These are phyloP conservation scores for Chamaecrista fasciculata DNA, from an alignment of 306 rosid species.

Conservation along the genomic window DNA sequence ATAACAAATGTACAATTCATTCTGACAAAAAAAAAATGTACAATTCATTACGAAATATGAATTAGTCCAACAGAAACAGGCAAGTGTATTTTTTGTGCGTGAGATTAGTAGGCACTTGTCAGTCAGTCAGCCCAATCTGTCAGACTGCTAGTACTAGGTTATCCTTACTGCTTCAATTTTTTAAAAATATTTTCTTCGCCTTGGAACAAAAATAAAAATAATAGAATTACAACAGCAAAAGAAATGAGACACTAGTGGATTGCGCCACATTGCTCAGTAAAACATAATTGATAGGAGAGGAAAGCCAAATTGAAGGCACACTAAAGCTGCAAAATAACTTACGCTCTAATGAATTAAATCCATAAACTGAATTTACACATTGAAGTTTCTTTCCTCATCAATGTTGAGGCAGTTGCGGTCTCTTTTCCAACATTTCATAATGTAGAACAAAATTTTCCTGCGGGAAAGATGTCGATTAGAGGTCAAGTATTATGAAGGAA, in stretches of 20 bases:
- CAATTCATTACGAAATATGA: too few relatives aligned
- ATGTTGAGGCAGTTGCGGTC: conserved; percentile 69
- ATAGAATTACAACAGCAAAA: not conserved
- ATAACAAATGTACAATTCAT: too few relatives aligned
- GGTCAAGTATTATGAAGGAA: not conserved
- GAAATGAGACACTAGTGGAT: not conserved
- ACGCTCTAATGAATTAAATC: conserved; percentile 33
- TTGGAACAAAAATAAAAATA: not conserved
- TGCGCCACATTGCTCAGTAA: conserved; percentile 27
- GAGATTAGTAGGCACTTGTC: not conserved
- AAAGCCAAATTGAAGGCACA: conserved; percentile 29
- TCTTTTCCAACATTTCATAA: conserved; percentile 81
- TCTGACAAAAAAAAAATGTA: too few relatives aligned
- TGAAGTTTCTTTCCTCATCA: conserved; percentile 34
- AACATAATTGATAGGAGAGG: conserved; percentile 24
- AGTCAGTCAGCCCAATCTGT: conserved; percentile 21
- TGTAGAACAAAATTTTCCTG: conserved; percentile 88
- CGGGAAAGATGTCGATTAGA: conserved; percentile 32
- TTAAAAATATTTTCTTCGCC: not conserved
- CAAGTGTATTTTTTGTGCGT: conserved; percentile 18
- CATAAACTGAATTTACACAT: conserved; percentile 48
- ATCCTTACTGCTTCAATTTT: not conserved
- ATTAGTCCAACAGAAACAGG: too few relatives aligned
- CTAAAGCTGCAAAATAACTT: conserved; percentile 34
- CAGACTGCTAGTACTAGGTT: conserved; percentile 19